These are phyloP conservation scores for Pyrus pyrifolia DNA, from an alignment of 306 rosid species.

Conservation along the genomic window DNA sequence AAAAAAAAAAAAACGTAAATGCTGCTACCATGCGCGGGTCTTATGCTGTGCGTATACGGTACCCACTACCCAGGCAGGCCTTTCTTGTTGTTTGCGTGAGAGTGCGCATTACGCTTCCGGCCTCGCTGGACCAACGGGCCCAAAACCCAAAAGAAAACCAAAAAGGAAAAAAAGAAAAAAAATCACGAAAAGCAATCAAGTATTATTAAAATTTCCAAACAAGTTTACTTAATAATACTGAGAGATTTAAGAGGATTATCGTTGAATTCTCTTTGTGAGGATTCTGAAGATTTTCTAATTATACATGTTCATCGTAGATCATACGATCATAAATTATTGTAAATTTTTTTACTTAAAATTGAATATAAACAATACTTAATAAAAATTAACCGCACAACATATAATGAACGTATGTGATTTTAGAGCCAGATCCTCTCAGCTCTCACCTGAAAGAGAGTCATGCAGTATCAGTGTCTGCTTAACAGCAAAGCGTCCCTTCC, in stretches of 20 bases:
- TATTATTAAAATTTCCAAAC: background rate
- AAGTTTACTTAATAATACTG: background rate
- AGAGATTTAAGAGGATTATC: rapidly evolving
- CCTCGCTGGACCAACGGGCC: background rate
- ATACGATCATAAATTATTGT: rapidly evolving
- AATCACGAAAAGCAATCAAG: background rate
- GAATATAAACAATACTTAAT: rapidly evolving
- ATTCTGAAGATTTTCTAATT: no score
- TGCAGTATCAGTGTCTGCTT: slow-evolving; percentile 29
- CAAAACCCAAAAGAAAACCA: background rate
- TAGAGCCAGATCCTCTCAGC: no score
- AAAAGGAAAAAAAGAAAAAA: no score
- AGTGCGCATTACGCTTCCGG: slow-evolving; percentile 42
- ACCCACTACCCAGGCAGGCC: background rate
- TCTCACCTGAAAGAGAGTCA: background rate
- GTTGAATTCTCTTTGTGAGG: no score
- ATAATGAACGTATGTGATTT: no score
- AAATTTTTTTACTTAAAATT: no score
- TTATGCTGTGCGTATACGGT: slow-evolving; percentile 9
- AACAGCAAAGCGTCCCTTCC: slow-evolving; percentile 27
- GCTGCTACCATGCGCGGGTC: slow-evolving; percentile 15
- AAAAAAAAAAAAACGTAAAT: background rate
- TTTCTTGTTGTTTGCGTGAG: slow-evolving; percentile 1
- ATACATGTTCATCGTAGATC: rapidly evolving
- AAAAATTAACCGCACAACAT: no score